Conservation (phyloP, 495 filamentous ascomycete species). For the Hypoxylon subgilvum region DNA sequence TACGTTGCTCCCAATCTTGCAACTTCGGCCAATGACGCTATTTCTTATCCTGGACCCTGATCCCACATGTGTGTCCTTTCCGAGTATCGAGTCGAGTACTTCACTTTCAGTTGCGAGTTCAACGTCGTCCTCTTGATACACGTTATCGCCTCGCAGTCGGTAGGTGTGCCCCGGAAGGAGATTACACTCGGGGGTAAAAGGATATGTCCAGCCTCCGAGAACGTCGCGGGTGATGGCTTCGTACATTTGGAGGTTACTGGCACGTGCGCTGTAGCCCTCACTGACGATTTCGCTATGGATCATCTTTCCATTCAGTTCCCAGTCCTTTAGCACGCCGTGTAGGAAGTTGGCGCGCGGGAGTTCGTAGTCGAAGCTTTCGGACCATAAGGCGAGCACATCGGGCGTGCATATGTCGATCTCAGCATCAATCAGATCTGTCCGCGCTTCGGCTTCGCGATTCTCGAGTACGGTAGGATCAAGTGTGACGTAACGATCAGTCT, state of each 20-base stretch:
- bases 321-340: constrained; percentile 91
- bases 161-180: constrained; percentile 77
- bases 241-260: constrained; percentile 84
- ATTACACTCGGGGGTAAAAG: constrained; percentile 91
- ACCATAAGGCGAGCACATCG: constrained; percentile 92
- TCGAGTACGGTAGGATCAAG: constrained; percentile 70
- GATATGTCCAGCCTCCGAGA: constrained; percentile 87
- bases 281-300: constrained; percentile 88
- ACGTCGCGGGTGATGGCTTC: constrained; percentile 89
- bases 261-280: constrained; percentile 81
- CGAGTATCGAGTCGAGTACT: constrained; percentile 70
- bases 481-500: constrained; percentile 61
- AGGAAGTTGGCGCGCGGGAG: constrained; percentile 86
- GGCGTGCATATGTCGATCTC: constrained; percentile 98
- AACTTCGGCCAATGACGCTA: constrained; percentile 80
- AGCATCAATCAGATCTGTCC: constrained; percentile 89
- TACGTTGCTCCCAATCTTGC: constrained; percentile 84
- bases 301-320: constrained; percentile 93
- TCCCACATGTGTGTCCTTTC: constrained; percentile 75
- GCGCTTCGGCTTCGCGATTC: constrained; percentile 74
- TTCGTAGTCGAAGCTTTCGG: constrained; percentile 97
- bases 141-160: constrained; percentile 69
- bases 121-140: constrained; percentile 74
- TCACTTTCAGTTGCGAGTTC: constrained; percentile 58
- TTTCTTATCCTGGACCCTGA: constrained; percentile 69